Percentiles rank a stretch among this genome's conserved stretches.
These are phyloP conservation scores for Mimosa pudica DNA, from an alignment of 306 rosid species.

Conservation along the genomic window DNA sequence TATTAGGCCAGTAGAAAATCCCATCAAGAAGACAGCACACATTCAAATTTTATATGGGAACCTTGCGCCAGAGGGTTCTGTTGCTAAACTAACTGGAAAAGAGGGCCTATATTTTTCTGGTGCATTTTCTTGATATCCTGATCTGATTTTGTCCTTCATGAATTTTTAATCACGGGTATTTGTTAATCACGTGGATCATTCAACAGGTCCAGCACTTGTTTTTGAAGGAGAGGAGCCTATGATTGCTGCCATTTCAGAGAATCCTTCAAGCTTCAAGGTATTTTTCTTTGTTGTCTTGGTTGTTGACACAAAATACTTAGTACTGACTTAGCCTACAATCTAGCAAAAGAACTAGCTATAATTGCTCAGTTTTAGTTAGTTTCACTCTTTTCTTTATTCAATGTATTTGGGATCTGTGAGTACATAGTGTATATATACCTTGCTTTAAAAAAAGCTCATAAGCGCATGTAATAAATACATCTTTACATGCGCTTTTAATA, in stretches of 20 bases:
- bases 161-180: conserved; percentile 13
- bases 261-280: conserved; percentile 86
- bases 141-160: conserved; percentile 17
- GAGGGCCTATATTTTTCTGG: conserved; percentile 97
- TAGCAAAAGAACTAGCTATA: not conserved
- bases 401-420: not conserved
- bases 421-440: no score
- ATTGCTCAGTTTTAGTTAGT: not conserved
- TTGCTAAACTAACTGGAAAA: conserved; percentile 96
- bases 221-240: conserved; percentile 98
- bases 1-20: conserved; percentile 84
- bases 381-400: not conserved
- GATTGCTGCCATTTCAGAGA: conserved; percentile 83
- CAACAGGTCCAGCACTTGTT: conserved; percentile 87
- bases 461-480: no score
- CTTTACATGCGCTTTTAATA: no score
- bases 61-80: conserved; percentile 90
- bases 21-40: conserved; percentile 94
- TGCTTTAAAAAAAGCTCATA: no score
- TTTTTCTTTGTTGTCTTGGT: conserved; percentile 23
- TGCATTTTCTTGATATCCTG: conserved; percentile 37
- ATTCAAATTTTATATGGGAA: conserved; percentile 89
- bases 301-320: not conserved
- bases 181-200: conserved; percentile 37
- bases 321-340: not conserved